phyloP scores from a whole-genome alignment of 768 basidiomycete genomes.

The Pleurotus citrinopileatus region DNA sequence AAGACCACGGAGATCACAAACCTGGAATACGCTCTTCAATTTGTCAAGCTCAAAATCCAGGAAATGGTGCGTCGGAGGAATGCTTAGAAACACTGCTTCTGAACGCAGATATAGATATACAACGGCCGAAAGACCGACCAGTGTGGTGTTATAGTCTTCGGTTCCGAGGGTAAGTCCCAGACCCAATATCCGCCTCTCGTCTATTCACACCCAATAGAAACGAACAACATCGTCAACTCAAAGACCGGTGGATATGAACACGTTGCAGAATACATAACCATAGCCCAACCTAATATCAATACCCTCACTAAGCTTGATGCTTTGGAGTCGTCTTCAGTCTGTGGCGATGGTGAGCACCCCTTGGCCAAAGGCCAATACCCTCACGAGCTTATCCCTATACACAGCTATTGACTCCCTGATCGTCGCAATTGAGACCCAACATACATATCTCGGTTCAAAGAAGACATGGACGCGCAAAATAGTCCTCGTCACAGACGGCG shows the following conservation, averaged over 20 bases:
- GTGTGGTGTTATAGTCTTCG: slow-evolving; percentile 87
- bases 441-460: slow-evolving; percentile 62
- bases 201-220: slow-evolving; percentile 39
- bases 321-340: slow-evolving; percentile 50
- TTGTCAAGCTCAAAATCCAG: slow-evolving; percentile 86
- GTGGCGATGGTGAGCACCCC: slow-evolving; percentile 62
- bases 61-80: slow-evolving; percentile 64
- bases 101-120: slow-evolving; percentile 60
- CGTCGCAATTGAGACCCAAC: slow-evolving; percentile 81
- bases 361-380: background rate
- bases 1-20: slow-evolving; percentile 64
- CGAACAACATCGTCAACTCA: slow-evolving; percentile 60
- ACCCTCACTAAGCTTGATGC: slow-evolving; percentile 67
- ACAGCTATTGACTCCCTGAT: slow-evolving; percentile 85
- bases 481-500: slow-evolving; percentile 82
- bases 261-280: slow-evolving; percentile 67
- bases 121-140: slow-evolving; percentile 91
- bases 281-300: slow-evolving; percentile 59
- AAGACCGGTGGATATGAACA: slow-evolving; percentile 70
- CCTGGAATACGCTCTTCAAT: slow-evolving; percentile 81
- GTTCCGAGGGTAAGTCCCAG: slow-evolving; percentile 57
- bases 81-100: background rate
- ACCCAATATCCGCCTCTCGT: background rate
- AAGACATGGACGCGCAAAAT: slow-evolving; percentile 85
- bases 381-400: slow-evolving; percentile 5